These are phyloP conservation scores for Ganoderma lingzhi DNA, from an alignment of 1,284 basidiomycete genomes.

Conservation along the genomic window DNA sequence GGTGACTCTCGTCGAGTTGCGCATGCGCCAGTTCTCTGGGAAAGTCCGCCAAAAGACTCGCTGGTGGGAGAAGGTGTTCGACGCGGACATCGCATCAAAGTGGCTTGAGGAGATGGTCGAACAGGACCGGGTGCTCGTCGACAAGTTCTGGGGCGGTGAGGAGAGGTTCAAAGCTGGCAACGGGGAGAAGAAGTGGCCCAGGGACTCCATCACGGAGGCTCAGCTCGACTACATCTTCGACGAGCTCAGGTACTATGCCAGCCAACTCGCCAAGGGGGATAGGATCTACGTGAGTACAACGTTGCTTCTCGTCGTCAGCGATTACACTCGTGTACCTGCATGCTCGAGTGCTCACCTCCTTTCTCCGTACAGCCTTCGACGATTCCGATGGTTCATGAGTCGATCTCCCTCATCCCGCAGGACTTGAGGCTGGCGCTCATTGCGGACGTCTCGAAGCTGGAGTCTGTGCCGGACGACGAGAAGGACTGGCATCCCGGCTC, in stretches of 20 bases:
- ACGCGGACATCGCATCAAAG: conserved; percentile 22
- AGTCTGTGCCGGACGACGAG: conserved; percentile 14
- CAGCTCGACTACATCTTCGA: conserved; percentile 22
- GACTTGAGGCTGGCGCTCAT: background rate
- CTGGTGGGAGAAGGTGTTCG: conserved; percentile 33
- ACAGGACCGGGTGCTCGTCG: background rate
- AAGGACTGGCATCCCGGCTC: conserved; percentile 22
- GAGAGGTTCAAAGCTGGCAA: background rate
- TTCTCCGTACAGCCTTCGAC: background rate
- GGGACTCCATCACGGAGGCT: conserved; percentile 6
- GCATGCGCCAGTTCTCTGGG: conserved; percentile 29
- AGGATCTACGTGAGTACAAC: conserved; percentile 37
- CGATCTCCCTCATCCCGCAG: background rate
- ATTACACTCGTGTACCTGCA: background rate
- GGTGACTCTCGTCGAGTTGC: conserved; percentile 25
- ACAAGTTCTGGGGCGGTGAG: conserved; percentile 10
- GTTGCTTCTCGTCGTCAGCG: background rate
- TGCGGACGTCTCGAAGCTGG: conserved; percentile 2
- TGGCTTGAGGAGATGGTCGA: conserved; percentile 33
- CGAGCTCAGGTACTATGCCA: conserved; percentile 9
- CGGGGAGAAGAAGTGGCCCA: conserved; percentile 19
- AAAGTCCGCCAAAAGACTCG: conserved; percentile 28
- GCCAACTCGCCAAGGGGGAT: background rate
- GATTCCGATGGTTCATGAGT: conserved; percentile 6
- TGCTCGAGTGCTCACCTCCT: background rate